Percentiles rank a stretch among this genome's conserved stretches.
Evolutionary conservation across 441 rosid genomes (phyloP).

Genomic region (Adansonia gregorii): DNA sequence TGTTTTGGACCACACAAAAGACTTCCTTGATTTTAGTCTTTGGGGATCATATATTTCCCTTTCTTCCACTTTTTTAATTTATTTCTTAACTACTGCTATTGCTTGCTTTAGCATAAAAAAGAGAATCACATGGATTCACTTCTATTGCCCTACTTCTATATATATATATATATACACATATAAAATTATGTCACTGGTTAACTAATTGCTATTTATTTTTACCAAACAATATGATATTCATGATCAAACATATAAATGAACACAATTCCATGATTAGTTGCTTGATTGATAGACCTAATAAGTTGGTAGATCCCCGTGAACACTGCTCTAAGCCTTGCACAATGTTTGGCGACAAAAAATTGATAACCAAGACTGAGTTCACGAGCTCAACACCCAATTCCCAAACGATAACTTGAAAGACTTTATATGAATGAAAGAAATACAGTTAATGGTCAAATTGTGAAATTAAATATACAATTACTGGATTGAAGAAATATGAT

Average conservation of each 20-base stretch:
- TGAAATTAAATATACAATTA: no score
- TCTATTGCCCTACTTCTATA: not conserved
- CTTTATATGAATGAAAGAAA: slow-evolving; percentile 16
- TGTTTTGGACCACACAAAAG: slow-evolving; percentile 7
- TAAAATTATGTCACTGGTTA: not conserved
- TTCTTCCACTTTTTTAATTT: not conserved
- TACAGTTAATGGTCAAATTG: no score
- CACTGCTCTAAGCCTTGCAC: not conserved
- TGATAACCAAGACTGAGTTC: slow-evolving; percentile 16
- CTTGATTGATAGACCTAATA: not conserved
- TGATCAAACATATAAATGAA: not conserved
- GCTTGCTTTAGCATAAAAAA: no score
- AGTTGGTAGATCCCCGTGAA: not conserved
- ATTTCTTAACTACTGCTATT: not conserved
- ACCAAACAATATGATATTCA: not conserved
- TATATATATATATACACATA: not conserved
- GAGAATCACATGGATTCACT: not conserved
- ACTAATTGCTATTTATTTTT: not conserved
- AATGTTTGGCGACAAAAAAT: slow-evolving; percentile 12
- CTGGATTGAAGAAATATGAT: no score
- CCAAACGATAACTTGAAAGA: slow-evolving; percentile 21
- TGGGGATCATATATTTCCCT: slow-evolving; percentile 14
- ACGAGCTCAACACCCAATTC: slow-evolving; percentile 12
- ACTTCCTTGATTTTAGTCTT: not conserved
- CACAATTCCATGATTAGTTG: not conserved